Evolutionary conservation across 2,329 filamentous ascomycete genomes (phyloP).

Genomic region (Fusarium clavum): DNA sequence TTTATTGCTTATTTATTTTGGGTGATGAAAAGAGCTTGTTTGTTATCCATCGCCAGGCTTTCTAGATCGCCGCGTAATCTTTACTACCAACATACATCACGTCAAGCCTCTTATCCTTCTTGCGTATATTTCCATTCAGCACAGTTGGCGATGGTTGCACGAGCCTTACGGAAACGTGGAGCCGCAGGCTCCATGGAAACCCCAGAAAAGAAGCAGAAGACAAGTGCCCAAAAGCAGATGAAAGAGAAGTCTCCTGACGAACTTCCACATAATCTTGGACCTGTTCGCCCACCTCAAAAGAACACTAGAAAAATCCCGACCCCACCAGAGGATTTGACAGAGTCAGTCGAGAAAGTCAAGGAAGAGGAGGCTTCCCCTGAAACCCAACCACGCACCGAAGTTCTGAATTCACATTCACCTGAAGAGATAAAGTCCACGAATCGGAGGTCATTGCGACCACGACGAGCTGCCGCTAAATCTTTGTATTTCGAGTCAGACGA

Average conservation of each 20-base stretch:
- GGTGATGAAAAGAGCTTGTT: constrained; percentile 13
- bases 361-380: constrained; percentile 7
- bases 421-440: background rate
- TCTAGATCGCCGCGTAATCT: background rate
- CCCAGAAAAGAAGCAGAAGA: constrained; percentile 24
- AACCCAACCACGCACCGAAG: background rate
- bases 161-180: constrained; percentile 33
- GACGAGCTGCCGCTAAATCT: constrained; percentile 22
- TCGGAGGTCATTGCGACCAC: constrained; percentile 31
- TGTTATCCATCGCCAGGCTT: background rate
- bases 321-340: background rate
- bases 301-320: constrained; percentile 4
- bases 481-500: constrained; percentile 42
- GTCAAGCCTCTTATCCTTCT: background rate
- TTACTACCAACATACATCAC: background rate
- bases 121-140: background rate
- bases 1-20: background rate
- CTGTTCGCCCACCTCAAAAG: constrained; percentile 13
- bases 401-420: background rate
- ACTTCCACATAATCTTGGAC: constrained; percentile 37
- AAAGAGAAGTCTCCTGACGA: constrained; percentile 17
- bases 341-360: background rate
- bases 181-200: background rate
- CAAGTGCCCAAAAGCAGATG: background rate
- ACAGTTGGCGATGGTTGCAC: constrained; percentile 19